These are phyloP conservation scores for Scenedesmus sp. DNA, from an alignment of 163 green algal genomes.

Conservation along the genomic window DNA sequence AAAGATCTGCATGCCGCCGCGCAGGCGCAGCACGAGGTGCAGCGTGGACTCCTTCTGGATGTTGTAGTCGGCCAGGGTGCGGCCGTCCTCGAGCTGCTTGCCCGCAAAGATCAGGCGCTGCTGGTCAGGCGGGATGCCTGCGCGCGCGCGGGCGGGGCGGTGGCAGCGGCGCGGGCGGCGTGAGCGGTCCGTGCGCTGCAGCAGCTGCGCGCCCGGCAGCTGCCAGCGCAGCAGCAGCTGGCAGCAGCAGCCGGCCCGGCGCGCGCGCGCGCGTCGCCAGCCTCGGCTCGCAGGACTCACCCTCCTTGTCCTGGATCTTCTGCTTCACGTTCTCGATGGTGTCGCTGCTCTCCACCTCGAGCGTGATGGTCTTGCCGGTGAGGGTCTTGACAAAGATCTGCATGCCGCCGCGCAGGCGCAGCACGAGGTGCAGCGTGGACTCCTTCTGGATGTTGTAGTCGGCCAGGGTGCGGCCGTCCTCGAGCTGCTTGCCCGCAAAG, in stretches of 20 bases:
- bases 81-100: slow-evolving; percentile 96
- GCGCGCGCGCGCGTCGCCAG: no score
- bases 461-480: slow-evolving; percentile 85
- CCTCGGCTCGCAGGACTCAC: slow-evolving; percentile 19
- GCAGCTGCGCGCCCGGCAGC: no score
- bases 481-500: slow-evolving; percentile 97
- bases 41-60: slow-evolving; percentile 86
- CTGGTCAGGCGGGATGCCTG: slow-evolving; percentile 95
- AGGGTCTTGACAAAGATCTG: slow-evolving; percentile 97
- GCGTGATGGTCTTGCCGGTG: slow-evolving; percentile 94
- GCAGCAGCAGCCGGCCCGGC: no score
- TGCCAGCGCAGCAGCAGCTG: no score
- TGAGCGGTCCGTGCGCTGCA: no score
- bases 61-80: slow-evolving; percentile 83
- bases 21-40: slow-evolving; percentile 80
- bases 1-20: slow-evolving; percentile 94
- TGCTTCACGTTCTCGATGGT: slow-evolving; percentile 93
- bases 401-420: slow-evolving; percentile 81
- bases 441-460: slow-evolving; percentile 88
- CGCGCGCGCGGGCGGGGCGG: not conserved
- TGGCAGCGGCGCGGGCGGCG: not conserved
- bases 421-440: slow-evolving; percentile 75
- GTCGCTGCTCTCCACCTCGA: slow-evolving; percentile 92
- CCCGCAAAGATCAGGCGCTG: slow-evolving; percentile 97
- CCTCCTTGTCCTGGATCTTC: slow-evolving; percentile 88